Percentiles rank a stretch among this genome's conserved stretches.
Evolutionary conservation across 1,284 basidiomycete species (phyloP).

Genomic region (Apiotrichum gracile): DNA sequence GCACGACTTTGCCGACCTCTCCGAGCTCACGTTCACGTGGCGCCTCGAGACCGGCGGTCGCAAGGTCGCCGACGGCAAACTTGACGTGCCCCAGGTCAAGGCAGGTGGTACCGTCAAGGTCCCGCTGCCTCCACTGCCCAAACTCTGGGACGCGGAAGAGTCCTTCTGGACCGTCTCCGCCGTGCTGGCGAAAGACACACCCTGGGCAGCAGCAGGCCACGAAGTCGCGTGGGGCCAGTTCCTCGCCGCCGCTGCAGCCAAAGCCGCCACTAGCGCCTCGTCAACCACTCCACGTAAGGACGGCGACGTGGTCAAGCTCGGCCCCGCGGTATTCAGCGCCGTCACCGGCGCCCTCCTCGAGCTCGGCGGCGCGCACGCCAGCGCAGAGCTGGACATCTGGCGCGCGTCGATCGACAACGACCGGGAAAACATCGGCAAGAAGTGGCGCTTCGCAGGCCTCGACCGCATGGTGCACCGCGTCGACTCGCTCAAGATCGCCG

Average conservation of each 20-base stretch:
- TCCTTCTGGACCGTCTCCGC: slow-evolving; percentile 4
- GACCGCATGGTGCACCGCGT: slow-evolving; percentile 14
- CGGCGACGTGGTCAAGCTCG: slow-evolving; percentile 3
- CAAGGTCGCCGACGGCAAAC: background rate
- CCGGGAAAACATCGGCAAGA: background rate
- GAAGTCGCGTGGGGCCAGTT: slow-evolving; percentile 18
- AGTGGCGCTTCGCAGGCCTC: slow-evolving; percentile 11
- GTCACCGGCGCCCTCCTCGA: slow-evolving; percentile 8
- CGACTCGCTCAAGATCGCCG: slow-evolving; percentile 27
- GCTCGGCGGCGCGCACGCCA: background rate
- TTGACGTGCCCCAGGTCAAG: background rate
- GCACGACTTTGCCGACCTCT: slow-evolving; percentile 8
- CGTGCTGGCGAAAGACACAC: background rate
- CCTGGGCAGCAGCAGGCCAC: slow-evolving; percentile 17
- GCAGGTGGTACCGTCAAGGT: background rate
- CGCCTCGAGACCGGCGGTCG: slow-evolving; percentile 11
- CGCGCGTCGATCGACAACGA: slow-evolving; percentile 27
- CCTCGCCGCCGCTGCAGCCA: background rate
- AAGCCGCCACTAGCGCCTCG: too few relatives aligned
- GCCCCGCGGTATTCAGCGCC: slow-evolving; percentile 14
- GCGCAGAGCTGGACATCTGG: slow-evolving; percentile 14
- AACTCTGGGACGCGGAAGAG: background rate
- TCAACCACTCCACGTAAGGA: too few relatives aligned
- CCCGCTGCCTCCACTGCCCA: background rate
- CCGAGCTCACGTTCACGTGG: slow-evolving; percentile 12